Base-by-base conservation (phyloP, 2,329 filamentous ascomycete genomes). In the Nemania abortiva region DNA sequence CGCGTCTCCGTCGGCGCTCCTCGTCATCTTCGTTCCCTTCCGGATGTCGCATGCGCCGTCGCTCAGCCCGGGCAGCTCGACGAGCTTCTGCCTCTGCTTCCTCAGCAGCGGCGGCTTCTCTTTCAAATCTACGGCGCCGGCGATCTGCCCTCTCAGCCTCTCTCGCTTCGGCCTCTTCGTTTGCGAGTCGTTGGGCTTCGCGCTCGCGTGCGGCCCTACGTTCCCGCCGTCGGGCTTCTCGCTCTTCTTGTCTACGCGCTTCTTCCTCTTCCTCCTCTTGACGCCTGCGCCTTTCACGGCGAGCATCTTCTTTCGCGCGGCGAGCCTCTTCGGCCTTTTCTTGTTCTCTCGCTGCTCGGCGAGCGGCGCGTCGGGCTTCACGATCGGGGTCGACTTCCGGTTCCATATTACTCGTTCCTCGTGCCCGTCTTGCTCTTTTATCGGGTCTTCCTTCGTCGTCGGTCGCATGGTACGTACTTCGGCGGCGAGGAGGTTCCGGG, bases 291-390 rank as follows among this genome's bases (percentile, higher is more conserved):
- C 85, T 84, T 70, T 89, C 87, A 34, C 86, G 85, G 7, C 87
- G 83, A 22, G 84, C 82, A 53, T 88, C 87, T 42, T 70, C 50
- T 37, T 68, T 68, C 18, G 58, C 55, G 15, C 54, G 67, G 5
- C 54, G 67, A 31, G 59, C 56, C 18, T 90, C 88, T 72, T 88
- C 89, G 6, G 83, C 83, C 54, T 80, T 84, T 27, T 88, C 85
- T 65, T 89, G 87, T 1, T 86, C 84, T 18, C 85, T 86, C 60
- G 84, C 86, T 1, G 88, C 85, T 65, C 86, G 87, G n/a, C 90
- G 88, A 65, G 89, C 89, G 34, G 88, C 88, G 53, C 86, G 86
- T 56, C 89, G 86, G 24, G 87, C 88, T 77, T 92, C 91, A 29
- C 85, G 82, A 13, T 90, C 88, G 34, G 85, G 83, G 18, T 90